Evolutionary conservation across 495 filamentous ascomycete genomes (phyloP).

Genomic region (Stereocaulon alpinum): DNA sequence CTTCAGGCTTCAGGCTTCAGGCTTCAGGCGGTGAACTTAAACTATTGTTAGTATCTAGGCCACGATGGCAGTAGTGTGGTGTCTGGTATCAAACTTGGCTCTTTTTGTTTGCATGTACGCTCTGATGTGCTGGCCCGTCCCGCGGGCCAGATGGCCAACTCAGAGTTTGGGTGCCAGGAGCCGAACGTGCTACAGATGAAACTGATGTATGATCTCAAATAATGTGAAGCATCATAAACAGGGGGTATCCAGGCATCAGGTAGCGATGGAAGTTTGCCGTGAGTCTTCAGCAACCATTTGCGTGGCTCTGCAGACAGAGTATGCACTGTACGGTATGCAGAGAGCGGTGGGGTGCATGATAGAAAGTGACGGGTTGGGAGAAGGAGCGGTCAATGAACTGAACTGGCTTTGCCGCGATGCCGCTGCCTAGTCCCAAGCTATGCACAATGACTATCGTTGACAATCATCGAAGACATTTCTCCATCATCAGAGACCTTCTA

Average conservation of each 20-base stretch:
- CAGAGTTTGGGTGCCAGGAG: constrained; percentile 5
- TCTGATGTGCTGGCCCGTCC: constrained; percentile 13
- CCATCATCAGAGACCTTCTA: background rate
- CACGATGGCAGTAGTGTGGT: background rate
- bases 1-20: constrained; percentile 4
- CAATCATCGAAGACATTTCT: background rate
- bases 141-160: constrained; percentile 3
- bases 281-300: background rate
- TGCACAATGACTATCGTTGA: too few species aligned
- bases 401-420: background rate
- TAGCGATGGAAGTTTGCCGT: background rate
- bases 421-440: background rate
- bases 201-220: background rate
- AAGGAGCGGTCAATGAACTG: constrained; percentile 13
- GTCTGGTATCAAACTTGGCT: background rate
- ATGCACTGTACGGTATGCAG: background rate
- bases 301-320: background rate
- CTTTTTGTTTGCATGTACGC: constrained; percentile 8
- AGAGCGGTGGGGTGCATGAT: background rate
- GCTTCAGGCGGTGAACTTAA: constrained; percentile 8
- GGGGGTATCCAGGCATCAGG: background rate
- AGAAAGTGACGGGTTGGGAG: background rate
- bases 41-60: background rate
- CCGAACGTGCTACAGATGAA: background rate
- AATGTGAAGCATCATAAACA: background rate